Evolutionary conservation across 345 rosid genomes (phyloP), one percentile per base, ranked within the genome.

Genomic region (Melaleuca alternifolia): DNA sequence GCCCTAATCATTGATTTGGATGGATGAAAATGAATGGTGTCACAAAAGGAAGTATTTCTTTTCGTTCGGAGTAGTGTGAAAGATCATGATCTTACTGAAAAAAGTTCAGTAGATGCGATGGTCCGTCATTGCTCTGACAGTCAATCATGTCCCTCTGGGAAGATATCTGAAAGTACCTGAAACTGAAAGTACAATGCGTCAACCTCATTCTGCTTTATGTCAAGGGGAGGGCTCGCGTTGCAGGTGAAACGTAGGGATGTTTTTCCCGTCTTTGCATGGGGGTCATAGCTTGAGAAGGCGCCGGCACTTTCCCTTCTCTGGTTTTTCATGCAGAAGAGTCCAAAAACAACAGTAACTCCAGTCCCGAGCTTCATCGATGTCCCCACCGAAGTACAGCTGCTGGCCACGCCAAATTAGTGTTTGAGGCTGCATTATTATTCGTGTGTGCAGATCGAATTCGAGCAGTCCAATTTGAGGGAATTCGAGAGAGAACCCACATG

Each of bases 321-420:
- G 48, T 71, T 71, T 41, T 37, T 21, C 48, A 37, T 18, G 11
- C 1, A 71, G 9, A 20, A 9, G 48, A 2, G 4, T 11, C 79
- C 26, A 5, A 37, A 16, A 2, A 33, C 77, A 37, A 71, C 6
- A 5, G 33, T 18, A 71, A 18, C 79, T 21, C 1, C 41, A 10
- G 0, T 8, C 37, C 46, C 23, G 46, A 65, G 77, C 3, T 65
- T 65, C 71, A n/a, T n/a, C 18, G n/a, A n/a, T 59, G 37, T n/a
- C 71, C 81, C 48, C 81, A 37, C 48, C 48, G 18, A 21, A 21
- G 79, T 9, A 18, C 48, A 9, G 5, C 48, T 18, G 48, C 6
- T 0, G 5, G 13, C 41, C 13, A 37, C 12, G 15, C 23, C 24
- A 37, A 9, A 33, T 71, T 71, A 0, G 3, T 0, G 24, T 71